A percentile compares a stretch with the other conserved stretches of the same genome.
These are phyloP conservation scores for Aspergillus caelatus DNA, from an alignment of 2,329 filamentous ascomycete genomes.

Conservation along the genomic window DNA sequence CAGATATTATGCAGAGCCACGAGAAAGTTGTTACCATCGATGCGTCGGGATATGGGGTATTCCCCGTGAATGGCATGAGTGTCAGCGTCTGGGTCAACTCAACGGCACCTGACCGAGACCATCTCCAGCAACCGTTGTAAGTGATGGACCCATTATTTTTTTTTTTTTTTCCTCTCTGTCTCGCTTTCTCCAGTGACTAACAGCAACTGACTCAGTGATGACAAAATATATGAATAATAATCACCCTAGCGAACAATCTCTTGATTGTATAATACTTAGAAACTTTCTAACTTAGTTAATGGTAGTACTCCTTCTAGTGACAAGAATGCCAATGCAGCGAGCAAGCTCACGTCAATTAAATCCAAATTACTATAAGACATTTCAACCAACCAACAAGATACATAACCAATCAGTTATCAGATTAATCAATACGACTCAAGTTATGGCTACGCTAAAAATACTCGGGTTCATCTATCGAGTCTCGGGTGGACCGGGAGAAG, in stretches of 20 bases:
- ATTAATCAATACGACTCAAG: background rate
- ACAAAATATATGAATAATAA: background rate
- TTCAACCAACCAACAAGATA: background rate
- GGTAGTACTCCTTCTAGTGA: background rate
- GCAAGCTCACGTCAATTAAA: background rate
- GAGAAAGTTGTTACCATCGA: constrained; percentile 59
- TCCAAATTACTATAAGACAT: background rate
- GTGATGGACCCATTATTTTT: constrained; percentile 11
- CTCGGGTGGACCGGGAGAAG: background rate
- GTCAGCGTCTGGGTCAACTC: constrained; percentile 65
- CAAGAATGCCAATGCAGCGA: background rate
- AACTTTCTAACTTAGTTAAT: background rate
- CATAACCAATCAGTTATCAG: background rate
- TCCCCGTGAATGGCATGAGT: constrained; percentile 57
- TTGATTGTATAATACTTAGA: background rate
- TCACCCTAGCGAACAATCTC: background rate
- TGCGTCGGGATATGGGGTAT: constrained; percentile 60
- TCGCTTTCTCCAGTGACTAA: background rate
- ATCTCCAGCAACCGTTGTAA: constrained; percentile 48
- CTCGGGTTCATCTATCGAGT: background rate
- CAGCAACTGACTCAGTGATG: background rate
- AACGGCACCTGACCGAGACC: constrained; percentile 54
- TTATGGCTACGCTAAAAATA: background rate
- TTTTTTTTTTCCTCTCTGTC: background rate
- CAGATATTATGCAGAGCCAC: constrained; percentile 59